Conservation (phyloP, 139 green algal species). For the Chlorella ohadii region DNA sequence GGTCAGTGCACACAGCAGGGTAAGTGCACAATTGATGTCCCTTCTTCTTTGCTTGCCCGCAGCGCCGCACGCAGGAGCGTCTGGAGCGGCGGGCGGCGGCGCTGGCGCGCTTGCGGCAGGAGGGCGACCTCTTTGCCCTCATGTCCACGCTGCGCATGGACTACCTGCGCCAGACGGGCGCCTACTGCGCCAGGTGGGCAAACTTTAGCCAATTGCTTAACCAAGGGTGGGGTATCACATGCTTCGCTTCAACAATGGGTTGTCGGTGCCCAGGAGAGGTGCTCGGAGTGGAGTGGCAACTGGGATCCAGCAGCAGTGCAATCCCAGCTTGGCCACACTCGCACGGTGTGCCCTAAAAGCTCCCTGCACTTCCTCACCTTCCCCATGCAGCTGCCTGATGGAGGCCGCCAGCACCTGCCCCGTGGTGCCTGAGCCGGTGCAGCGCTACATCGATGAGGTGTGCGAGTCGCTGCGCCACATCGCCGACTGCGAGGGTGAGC, state of each 20-base stretch:
- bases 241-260: no score
- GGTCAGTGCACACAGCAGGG: slow-evolving; percentile 56
- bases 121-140: background rate
- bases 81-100: background rate
- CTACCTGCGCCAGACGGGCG: slow-evolving; percentile 22
- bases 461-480: slow-evolving; percentile 66
- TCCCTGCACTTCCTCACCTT: no score
- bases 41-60: background rate
- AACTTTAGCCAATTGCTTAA: no score
- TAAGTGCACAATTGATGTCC: no score
- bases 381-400: slow-evolving; percentile 38
- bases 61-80: background rate
- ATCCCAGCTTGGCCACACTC: no score
- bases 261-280: no score
- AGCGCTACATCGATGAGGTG: slow-evolving; percentile 91
- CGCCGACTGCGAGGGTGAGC: slow-evolving; percentile 3
- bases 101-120: background rate
- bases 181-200: background rate
- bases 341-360: no score
- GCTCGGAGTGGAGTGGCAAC: no score
- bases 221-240: no score
- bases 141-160: slow-evolving; percentile 14
- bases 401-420: slow-evolving; percentile 70
- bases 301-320: no score
- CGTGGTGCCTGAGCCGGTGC: slow-evolving; percentile 78